Base-by-base conservation (phyloP, 106 monocot species). In the Posidonia australis region DNA sequence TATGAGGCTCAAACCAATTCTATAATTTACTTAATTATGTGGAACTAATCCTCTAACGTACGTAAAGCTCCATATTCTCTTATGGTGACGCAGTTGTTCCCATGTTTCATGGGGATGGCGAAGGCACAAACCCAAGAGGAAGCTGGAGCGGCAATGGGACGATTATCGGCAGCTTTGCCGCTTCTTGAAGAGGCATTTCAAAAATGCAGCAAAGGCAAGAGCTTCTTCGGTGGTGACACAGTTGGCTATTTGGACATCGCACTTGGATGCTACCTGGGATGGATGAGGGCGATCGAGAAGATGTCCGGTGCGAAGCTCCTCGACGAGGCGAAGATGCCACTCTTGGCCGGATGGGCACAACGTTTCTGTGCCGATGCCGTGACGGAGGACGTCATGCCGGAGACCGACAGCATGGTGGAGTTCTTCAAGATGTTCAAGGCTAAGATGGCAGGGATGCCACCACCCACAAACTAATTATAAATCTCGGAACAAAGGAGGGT, bases 181-280 rank as follows among this genome's bases (percentile, higher is more conserved):
- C 64, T 76, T 1, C 41, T 83, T 19, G 83, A 83, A 54, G 76
- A 65, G 28, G 68, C 78, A 10, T 76, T 83, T 26, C 53, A 28
- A 19, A 53, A 60, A 9, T 69, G 72, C 65, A 66, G 76, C 70
- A 63, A 76, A 17, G 78, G 83, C 29, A 72, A 70, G 54, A 26
- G 22, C 36, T 83, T 78, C 76, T 79, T 83, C 74, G 66, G 57
- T 13, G 83, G 78, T 0, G 79, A 79, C 36, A 30, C 26, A 51
- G 47, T 83, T 2, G 79, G 76, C 17, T 83, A 66, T 68, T 24
- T 83, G 1, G 79, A 83, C 70, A 73, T 83, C 45, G 76, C 73
- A 1, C 57, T 83, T 0, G 83, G 83, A 0, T 55, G 57, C 57
- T 47, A 25, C 66, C 13, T 83, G 51, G 73, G 66, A 0, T 83